These are phyloP conservation scores for Multifurca ochricompacta DNA, from an alignment of 768 basidiomycete genomes.

Conservation along the genomic window DNA sequence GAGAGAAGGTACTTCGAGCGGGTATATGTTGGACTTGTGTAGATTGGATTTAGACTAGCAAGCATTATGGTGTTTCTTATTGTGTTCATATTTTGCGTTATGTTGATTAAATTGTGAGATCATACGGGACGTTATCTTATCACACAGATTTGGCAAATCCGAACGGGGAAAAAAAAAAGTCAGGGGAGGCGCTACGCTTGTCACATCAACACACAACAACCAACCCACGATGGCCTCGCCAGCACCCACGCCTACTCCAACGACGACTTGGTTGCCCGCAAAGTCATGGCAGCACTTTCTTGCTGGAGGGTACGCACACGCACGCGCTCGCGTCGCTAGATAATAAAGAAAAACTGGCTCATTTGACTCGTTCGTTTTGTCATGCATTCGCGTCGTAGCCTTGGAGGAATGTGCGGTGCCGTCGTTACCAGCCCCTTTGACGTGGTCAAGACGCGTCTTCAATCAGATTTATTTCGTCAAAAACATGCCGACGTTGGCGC, in stretches of 20 bases:
- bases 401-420: slow-evolving; percentile 97
- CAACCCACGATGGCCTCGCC: slow-evolving; percentile 21
- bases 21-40: too few relatives aligned
- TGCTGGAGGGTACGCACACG: slow-evolving; percentile 68
- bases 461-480: slow-evolving; percentile 74
- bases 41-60: too few relatives aligned
- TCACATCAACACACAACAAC: not conserved
- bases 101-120: too few relatives aligned
- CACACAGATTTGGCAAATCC: not conserved
- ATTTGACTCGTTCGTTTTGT: not conserved
- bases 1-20: too few relatives aligned
- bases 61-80: too few relatives aligned
- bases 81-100: too few relatives aligned
- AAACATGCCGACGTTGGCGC: slow-evolving; percentile 30
- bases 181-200: not conserved
- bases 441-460: slow-evolving; percentile 95
- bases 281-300: slow-evolving; percentile 82
- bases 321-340: not conserved
- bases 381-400: too few relatives aligned
- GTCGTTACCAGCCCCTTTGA: slow-evolving; percentile 97
- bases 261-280: slow-evolving; percentile 40
- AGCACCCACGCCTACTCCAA: slow-evolving; percentile 25
- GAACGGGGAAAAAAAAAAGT: not conserved
- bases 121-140: slow-evolving; percentile 21
- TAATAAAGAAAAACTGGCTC: not conserved